These are phyloP conservation scores for Amyloporia xantha DNA, from an alignment of 768 basidiomycete species.

Conservation along the genomic window DNA sequence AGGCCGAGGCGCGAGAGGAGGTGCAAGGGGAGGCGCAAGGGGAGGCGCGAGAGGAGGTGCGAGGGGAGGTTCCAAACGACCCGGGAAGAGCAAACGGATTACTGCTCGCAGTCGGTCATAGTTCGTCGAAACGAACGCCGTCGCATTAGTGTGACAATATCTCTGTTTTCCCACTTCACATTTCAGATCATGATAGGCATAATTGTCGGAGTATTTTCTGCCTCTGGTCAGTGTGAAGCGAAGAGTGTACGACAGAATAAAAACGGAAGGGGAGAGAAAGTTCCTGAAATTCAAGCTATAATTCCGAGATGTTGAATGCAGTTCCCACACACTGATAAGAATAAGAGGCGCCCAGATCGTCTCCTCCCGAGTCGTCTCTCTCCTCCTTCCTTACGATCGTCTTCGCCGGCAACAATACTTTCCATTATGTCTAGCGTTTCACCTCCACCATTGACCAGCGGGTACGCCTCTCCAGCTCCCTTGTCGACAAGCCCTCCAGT, in stretches of 20 bases:
- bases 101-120: conserved; percentile 27
- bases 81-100: conserved; percentile 54
- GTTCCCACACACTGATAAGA: too few relatives aligned
- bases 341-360: too few relatives aligned
- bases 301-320: too few relatives aligned
- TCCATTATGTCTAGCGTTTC: conserved; percentile 16
- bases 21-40: conserved; percentile 32
- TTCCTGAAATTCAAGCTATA: too few relatives aligned
- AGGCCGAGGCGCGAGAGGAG: conserved; percentile 25
- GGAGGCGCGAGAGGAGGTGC: conserved; percentile 52
- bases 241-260: too few relatives aligned
- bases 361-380: neutral
- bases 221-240: too few relatives aligned
- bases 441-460: conserved; percentile 18
- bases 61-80: conserved; percentile 38
- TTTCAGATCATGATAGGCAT: too few relatives aligned
- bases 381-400: neutral
- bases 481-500: conserved; percentile 20
- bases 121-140: too few relatives aligned
- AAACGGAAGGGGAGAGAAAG: too few relatives aligned
- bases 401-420: neutral
- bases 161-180: too few relatives aligned
- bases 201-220: too few relatives aligned
- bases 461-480: conserved; percentile 23
- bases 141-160: too few relatives aligned